Percentiles rank a stretch among this genome's conserved stretches.
These are phyloP conservation scores for Pseudocercospora fuligena DNA, from an alignment of 2,329 filamentous ascomycete genomes.

Conservation along the genomic window DNA sequence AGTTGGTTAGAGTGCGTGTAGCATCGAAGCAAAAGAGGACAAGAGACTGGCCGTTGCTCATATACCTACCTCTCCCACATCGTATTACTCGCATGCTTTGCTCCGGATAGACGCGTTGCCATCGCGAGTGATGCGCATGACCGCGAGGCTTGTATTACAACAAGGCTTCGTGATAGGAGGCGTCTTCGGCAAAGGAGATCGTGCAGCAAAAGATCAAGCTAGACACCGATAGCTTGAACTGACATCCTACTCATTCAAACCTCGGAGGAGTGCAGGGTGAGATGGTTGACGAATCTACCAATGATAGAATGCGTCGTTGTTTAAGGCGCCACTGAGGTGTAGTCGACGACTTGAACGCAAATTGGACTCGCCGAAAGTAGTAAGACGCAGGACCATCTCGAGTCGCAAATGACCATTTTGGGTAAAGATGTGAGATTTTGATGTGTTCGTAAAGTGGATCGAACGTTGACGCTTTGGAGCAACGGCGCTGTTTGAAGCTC, in stretches of 20 bases:
- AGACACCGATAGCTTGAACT: slow-evolving; percentile 1
- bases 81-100: neutral
- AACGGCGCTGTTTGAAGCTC: slow-evolving; percentile 4
- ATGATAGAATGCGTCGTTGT: neutral
- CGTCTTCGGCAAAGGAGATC: slow-evolving; percentile 3
- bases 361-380: neutral
- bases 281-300: neutral
- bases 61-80: neutral
- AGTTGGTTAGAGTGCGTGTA: slow-evolving; percentile 5
- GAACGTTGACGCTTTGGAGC: neutral
- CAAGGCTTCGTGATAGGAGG: neutral
- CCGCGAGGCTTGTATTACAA: slow-evolving; percentile 4
- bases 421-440: slow-evolving; percentile 4
- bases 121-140: neutral
- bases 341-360: neutral
- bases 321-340: slow-evolving; percentile 1
- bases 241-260: neutral
- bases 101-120: neutral
- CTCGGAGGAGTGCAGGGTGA: neutral
- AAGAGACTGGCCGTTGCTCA: neutral
- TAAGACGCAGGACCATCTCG: neutral
- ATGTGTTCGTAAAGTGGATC: neutral
- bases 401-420: neutral
- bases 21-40: neutral
- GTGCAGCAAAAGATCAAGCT: neutral